Evolutionary conservation across 345 rosid species (phyloP), one percentile per base, ranked within the genome.

Genomic region (Aquilaria malaccensis): DNA sequence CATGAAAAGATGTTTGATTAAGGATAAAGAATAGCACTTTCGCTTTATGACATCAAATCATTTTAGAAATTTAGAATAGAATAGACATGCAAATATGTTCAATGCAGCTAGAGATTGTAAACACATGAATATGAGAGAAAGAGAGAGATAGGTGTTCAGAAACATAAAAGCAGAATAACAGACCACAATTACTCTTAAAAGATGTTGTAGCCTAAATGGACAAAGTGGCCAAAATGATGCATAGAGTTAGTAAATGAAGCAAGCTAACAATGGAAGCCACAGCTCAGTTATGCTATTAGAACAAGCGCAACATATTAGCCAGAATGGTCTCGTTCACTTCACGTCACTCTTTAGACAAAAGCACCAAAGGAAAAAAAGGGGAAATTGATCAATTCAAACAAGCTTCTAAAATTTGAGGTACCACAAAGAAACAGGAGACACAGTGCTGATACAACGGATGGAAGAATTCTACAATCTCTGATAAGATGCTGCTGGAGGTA

Each of bases 391-490:
- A 61, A 63, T 62, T 61, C 57, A 33, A 61, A 58, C 63, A 67
- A 75, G 87, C 96, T 94, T 52, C 73, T 64, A 61, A 41, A 46
- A 30, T 61, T 67, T 50, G 79, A 60, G 66, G 65, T 58, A 74
- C 69, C 73, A 43, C 50, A 71, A 29, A 78, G 72, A 57, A 79
- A 77, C 48, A 84, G 70, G 71, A 87, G 69, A 71, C 83, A 76
- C 33, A 93, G 83, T 58, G 96, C 87, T 74, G 77, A 80, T 33
- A 80, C 77, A 69, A 70, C 86, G 49, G 98, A 87, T 49, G 96
- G 72, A 57, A 84, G 79, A 70, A 73, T 65, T 59, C 60, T 48
- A 62, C 77, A 74, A 55, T 72, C 67, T 60, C 61, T 64, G 33
- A 85, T 79, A 54, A 81, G 76, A 77, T 71, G 73, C 71, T 87